Conservation (phyloP, 1,139 yeast genomes). For the Taphrina wiesneri region DNA sequence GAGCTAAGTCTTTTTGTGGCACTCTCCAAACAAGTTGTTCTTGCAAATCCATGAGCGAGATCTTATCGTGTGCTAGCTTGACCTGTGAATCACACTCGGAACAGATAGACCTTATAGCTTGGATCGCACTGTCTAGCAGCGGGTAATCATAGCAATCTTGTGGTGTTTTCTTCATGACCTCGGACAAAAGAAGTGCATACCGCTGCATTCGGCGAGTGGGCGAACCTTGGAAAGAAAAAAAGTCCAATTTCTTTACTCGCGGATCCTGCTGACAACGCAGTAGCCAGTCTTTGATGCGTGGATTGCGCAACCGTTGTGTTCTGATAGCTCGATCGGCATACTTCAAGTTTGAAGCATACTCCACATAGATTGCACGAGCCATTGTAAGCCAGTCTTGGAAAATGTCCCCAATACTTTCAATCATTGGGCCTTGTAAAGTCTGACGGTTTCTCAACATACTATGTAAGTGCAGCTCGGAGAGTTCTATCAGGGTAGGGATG, state of each 20-base stretch:
- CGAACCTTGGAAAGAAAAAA: conserved; percentile 67
- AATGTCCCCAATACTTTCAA: conserved; percentile 64
- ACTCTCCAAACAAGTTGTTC: conserved; percentile 37
- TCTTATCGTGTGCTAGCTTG: conserved; percentile 47
- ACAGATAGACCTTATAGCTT: conserved; percentile 52
- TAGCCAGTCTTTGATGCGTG: conserved; percentile 56
- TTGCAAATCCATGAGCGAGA: conserved; percentile 11
- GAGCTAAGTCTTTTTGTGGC: conserved; percentile 51
- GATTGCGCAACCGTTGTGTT: conserved; percentile 50
- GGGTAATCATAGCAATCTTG: conserved; percentile 59
- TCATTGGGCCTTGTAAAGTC: conserved; percentile 63
- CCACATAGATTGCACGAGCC: conserved; percentile 58
- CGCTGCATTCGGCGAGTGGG: conserved; percentile 74
- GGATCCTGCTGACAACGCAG: conserved; percentile 51
- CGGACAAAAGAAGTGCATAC: conserved; percentile 64
- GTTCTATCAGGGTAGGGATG: conserved; percentile 60
- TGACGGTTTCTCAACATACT: conserved; percentile 58
- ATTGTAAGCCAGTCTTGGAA: conserved; percentile 66
- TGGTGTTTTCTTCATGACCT: conserved; percentile 57
- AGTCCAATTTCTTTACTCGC: conserved; percentile 56
- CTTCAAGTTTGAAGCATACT: conserved; percentile 55
- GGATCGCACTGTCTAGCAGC: conserved; percentile 58
- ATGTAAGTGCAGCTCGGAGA: conserved; percentile 59
- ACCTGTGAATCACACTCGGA: conserved; percentile 53
- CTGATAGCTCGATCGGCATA: conserved; percentile 46